A percentile compares a stretch with the other conserved stretches of the same genome.
Evolutionary conservation across 2,329 filamentous ascomycete species (phyloP).

Genomic region (Xylaria sp.): DNA sequence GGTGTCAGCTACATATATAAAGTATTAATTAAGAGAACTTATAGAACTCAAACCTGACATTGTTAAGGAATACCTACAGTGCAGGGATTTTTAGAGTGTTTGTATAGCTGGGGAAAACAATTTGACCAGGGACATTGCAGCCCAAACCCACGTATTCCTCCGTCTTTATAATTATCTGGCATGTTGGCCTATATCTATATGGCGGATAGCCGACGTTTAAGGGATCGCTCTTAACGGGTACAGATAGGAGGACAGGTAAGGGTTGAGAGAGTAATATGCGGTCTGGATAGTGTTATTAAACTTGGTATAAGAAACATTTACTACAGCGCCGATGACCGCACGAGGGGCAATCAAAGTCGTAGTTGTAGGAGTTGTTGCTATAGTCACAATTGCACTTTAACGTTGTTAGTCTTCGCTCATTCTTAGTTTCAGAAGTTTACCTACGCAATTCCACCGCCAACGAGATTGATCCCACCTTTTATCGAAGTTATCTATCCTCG

Average conservation of each 20-base stretch:
- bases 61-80: background rate
- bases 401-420: background rate
- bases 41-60: background rate
- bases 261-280: background rate
- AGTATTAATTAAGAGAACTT: background rate
- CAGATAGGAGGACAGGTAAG: background rate
- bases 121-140: constrained; percentile 30
- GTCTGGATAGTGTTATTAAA: background rate
- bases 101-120: constrained; percentile 27
- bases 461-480: constrained; percentile 29
- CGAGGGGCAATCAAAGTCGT: constrained; percentile 3
- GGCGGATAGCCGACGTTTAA: background rate
- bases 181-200: constrained; percentile 8
- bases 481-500: constrained; percentile 24
- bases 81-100: background rate
- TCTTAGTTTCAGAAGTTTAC: background rate
- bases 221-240: background rate
- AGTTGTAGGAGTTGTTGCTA: constrained; percentile 14
- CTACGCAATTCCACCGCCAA: constrained; percentile 22
- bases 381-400: constrained; percentile 16
- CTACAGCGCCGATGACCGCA: constrained; percentile 8
- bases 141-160: background rate
- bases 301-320: constrained; percentile 3
- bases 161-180: constrained; percentile 8
- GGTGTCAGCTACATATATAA: background rate